Evolutionary conservation across 768 basidiomycete species (phyloP), one percentile per base, ranked within the genome.

Genomic region (Boletus pseudo-olivaceus): DNA sequence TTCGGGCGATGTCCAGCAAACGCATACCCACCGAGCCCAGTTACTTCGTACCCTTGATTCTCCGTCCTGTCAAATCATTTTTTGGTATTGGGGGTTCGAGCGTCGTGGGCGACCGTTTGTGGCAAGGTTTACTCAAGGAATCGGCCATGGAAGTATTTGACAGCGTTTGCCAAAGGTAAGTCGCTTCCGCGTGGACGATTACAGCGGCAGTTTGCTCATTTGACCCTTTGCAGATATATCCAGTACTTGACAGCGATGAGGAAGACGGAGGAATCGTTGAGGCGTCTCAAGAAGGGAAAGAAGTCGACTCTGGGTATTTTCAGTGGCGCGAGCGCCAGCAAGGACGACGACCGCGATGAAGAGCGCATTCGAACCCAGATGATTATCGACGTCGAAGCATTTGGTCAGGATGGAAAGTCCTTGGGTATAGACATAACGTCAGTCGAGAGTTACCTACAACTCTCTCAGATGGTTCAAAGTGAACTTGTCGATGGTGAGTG

Each of bases 261-360:
- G 69, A 96, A 96, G 76, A 92, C 92, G 8, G 93, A 98, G 59
- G 93, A 94, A 65, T 88, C 91, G 11, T 74, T 98, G 26, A 78
- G 87, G 37, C 81, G 90, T 35, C 78, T 96, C 61, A 93, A 94
- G 66, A 96, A 90, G 68, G 88, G 89, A 41, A 92, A 90, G 64
- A 91, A 87, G 60, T 74, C 76, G 0, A 76, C 84, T 0, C 89
- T 92, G 68, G 90, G 91, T 4, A 75, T 97, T 26, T 97, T 98
- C 62, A 82, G 88, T 29, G 75, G 73, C 45, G 58, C 78, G 4
- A 67, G 67, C 41, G 60, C 73, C 14, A 69, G 73, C 27, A 81
- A 75, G 47, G 82, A 82, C 10, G 89, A 91, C 50, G 83, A 81
- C 5, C 81, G 81, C 48, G 94, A 96, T 62, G 93, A 97, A 67